Conservation (phyloP, 495 filamentous ascomycete genomes). For the Penicillium malachiteum region DNA sequence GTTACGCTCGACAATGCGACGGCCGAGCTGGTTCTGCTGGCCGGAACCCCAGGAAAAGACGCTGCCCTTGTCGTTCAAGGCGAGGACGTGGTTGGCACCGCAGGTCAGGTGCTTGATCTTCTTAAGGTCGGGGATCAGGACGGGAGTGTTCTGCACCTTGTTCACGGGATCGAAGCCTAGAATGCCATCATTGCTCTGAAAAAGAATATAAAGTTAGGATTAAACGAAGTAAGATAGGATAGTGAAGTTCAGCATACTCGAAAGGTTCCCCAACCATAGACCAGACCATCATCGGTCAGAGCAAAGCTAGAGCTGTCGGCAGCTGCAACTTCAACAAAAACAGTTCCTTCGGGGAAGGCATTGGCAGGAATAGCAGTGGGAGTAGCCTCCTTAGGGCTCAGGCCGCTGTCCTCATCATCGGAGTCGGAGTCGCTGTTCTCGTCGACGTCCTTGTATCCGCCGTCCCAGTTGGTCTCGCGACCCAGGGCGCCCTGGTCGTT, state of each 20-base stretch:
- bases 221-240: not conserved
- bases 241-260: constrained; percentile 43
- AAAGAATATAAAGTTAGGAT: constrained; percentile 17
- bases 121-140: constrained; percentile 50
- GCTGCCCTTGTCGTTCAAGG: constrained; percentile 53
- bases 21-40: constrained; percentile 64
- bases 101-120: constrained; percentile 56
- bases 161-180: constrained; percentile 50
- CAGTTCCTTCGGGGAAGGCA: constrained; percentile 52
- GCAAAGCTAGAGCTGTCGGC: constrained; percentile 66
- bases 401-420: constrained; percentile 54
- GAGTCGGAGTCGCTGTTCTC: constrained; percentile 50
- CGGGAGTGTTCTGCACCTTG: constrained; percentile 47
- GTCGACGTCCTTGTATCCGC: constrained; percentile 63
- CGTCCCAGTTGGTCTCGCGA: constrained; percentile 59
- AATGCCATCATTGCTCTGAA: constrained; percentile 57
- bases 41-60: constrained; percentile 65
- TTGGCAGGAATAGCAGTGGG: constrained; percentile 55
- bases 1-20: constrained; percentile 57
- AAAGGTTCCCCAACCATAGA: constrained; percentile 76
- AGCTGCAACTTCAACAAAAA: constrained; percentile 59
- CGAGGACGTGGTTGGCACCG: constrained; percentile 63
- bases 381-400: constrained; percentile 61
- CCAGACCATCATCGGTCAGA: constrained; percentile 62
- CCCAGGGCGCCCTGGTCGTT: constrained; percentile 68